phyloP scores from a whole-genome alignment of 2,329 filamentous ascomycete species.

The Cladosporium sphaerospermum region DNA sequence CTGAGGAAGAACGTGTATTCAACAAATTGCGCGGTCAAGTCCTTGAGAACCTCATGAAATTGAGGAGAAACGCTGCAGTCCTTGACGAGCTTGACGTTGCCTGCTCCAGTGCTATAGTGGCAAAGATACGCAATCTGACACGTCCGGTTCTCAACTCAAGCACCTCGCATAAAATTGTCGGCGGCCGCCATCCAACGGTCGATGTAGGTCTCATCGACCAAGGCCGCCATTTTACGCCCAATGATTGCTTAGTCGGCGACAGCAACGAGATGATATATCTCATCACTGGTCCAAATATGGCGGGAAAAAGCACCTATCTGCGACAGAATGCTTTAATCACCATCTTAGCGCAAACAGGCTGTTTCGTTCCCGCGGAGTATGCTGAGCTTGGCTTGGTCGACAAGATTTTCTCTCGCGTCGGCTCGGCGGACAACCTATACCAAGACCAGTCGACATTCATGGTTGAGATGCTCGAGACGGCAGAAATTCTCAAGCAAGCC shows the following conservation, averaged over 20 bases:
- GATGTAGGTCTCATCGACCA: conserved; percentile 73
- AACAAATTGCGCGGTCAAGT: conserved; percentile 66
- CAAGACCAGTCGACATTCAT: conserved; percentile 96
- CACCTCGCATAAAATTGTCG: conserved; percentile 67
- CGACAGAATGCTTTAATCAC: conserved; percentile 93
- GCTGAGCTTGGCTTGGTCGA: conserved; percentile 89
- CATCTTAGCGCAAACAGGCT: conserved; percentile 86
- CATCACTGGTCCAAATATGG: conserved; percentile 91
- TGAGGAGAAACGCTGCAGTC: conserved; percentile 83
- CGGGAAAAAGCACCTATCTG: conserved; percentile 90
- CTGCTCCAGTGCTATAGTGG: conserved; percentile 76
- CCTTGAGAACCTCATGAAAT: conserved; percentile 72
- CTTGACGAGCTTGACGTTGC: conserved; percentile 90
- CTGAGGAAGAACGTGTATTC: conserved; percentile 80
- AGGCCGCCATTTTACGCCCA: conserved; percentile 74
- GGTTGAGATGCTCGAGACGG: conserved; percentile 98
- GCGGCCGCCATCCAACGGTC: conserved; percentile 87
- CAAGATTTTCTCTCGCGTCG: conserved; percentile 80
- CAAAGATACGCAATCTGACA: conserved; percentile 64
- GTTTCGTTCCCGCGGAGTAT: conserved; percentile 82
- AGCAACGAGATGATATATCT: conserved; percentile 64
- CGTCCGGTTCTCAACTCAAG: conserved; percentile 64
- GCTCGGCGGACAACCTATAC: conserved; percentile 92
- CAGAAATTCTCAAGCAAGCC: conserved; percentile 77
- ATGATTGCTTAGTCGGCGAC: conserved; percentile 79